Conservation (phyloP, 176 grass and related monocot species). For the Bromus sterilis region DNA sequence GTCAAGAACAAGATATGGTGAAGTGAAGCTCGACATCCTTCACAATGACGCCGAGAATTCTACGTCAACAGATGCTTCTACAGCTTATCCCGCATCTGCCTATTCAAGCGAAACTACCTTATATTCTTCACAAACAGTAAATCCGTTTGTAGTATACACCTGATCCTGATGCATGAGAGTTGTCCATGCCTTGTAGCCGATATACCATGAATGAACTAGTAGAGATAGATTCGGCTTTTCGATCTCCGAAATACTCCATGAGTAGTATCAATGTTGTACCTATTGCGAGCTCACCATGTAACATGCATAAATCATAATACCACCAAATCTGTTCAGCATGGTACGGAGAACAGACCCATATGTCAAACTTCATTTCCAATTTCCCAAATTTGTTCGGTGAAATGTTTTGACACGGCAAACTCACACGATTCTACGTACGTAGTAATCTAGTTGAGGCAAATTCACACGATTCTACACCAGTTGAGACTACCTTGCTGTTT, state of each 20-base stretch:
- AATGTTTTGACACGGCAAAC: not conserved
- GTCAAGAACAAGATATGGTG: slow-evolving; percentile 88
- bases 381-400: not conserved
- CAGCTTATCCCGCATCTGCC: slow-evolving; percentile 41
- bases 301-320: too few species aligned
- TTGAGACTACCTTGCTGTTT: not conserved
- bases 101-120: slow-evolving; percentile 44
- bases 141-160: slow-evolving; percentile 13
- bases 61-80: slow-evolving; percentile 28
- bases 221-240: slow-evolving; percentile 1
- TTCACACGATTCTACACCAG: too few species aligned
- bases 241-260: not conserved
- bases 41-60: not conserved
- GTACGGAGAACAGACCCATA: not conserved
- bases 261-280: not conserved
- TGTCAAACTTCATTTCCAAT: not conserved
- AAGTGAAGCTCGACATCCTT: not conserved
- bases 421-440: not conserved
- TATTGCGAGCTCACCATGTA: slow-evolving; percentile 5
- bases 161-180: not conserved
- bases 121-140: slow-evolving; percentile 10
- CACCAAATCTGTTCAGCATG: not conserved
- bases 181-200: not conserved
- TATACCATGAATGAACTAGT: not conserved
- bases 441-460: too few species aligned